Evolutionary conservation across 2,329 filamentous ascomycete genomes (phyloP), one percentile per base, ranked within the genome.

Genomic region (Neurospora crassa): DNA sequence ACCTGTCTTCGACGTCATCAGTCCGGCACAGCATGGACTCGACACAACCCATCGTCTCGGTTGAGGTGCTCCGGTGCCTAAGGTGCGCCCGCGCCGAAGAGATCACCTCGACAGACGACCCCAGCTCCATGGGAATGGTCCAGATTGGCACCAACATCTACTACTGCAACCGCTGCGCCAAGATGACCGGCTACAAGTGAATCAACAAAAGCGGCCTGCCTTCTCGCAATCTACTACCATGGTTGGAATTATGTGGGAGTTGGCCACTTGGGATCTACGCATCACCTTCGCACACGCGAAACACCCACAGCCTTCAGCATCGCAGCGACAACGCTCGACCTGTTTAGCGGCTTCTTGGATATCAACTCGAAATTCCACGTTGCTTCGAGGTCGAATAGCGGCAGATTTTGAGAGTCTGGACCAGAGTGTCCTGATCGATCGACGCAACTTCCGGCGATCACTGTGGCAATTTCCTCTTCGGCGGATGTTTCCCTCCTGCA

Each of bases 101-200:
- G 81, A 84, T 86, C 40, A 89, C 88, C 8, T 85, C 86, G 10
- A 88, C 87, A 41, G 88, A 90, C 78, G 87, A 90, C 79, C 82
- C 85, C 68, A 82, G 81, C 74, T 82, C 86, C 63, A 86, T 82
- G 71, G 88, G 88, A 73, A 91, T 91, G 88, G 85, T 91, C 16
- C 84, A 86, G 76, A 88, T 90, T 73, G 87, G 88, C 1, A 86
- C 87, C 79, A 89, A 89, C 79, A 85, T 90, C 73, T 90, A 90
- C 82, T 90, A 91, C 80, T 90, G 89, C 80, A 83, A 86, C 72
- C 84, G 87, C 43, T 91, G 89, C 78, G 89, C 89, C 72, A 86
- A 85, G 77, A 87, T 88, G 78, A 87, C 89, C 41, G 89, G 88
- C 75, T 90, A 89, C 79, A 87, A 85, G 78, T 90, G 75, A 77